Evolutionary conservation across 257 asterid genomes (phyloP), one percentile per base, ranked within the genome.

Genomic region (Nicotiana noctiflora): DNA sequence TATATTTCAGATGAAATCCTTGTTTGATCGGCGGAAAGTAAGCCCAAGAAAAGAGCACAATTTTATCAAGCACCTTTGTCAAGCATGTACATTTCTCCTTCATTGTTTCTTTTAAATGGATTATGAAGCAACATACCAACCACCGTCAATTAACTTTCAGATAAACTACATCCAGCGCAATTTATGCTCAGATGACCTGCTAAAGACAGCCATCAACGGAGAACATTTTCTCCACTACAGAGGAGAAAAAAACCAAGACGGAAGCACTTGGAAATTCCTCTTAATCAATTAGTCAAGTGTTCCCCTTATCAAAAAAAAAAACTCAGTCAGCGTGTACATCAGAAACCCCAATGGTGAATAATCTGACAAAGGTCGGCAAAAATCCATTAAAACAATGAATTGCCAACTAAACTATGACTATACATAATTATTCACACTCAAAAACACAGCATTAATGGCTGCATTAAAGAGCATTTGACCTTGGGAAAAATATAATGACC

Each of bases 101-200:
- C 78, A 46, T 21, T 46, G 57, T 72, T 72, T 72, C 40, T 72
- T 19, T 72, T 46, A 46, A 13, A 57, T 70, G 56, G 18, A 14
- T 51, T 13, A 51, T 46, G 60, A 72, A 72, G 14, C 31, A 18
- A 60, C 18, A 46, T 46, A 68, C 32, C 9, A 40, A 68, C 51
- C 60, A 46, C 51, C 60, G 14, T 72, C 59, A 72, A 72, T 72
- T 72, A 46, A 72, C 60, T 72, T 72, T 18, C 37, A 21, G 32
- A 40, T 70, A 46, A 72, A 72, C 60, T 21, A 72, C 12, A 44
- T 44, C 77, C 23, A 72, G 77, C 23, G 59, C 77, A 70, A 44
- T 70, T 6, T 72, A 72, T 44, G 59, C 77, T 72, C 57, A 72
- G 37, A 72, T 72, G 77, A 46, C 37, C 77, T 72, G 59, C 37